A percentile compares a stretch with the other conserved stretches of the same genome.
phyloP scores from a whole-genome alignment of 1,284 basidiomycete genomes.

The Ganoderma boninense region DNA sequence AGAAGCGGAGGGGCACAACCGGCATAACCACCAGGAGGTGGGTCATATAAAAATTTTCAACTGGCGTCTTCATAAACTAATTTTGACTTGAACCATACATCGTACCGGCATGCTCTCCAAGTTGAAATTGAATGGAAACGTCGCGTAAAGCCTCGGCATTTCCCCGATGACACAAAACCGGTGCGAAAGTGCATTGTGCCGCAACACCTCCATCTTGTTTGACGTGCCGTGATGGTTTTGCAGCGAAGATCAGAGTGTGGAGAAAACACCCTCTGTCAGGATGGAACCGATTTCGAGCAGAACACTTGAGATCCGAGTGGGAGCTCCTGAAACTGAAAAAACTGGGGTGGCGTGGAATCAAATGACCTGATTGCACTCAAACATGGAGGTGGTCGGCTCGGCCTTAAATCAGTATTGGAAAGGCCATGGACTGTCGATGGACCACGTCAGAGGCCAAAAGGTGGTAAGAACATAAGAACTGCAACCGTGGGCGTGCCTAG shows the following conservation, averaged over 20 bases:
- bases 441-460: too few relatives aligned
- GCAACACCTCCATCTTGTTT: background rate
- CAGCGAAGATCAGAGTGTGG: background rate
- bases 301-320: background rate
- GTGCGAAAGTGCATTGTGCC: background rate
- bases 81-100: background rate
- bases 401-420: too few relatives aligned
- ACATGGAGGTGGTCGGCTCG: too few relatives aligned
- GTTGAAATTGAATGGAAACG: background rate
- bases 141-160: background rate
- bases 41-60: background rate
- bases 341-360: background rate
- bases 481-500: too few relatives aligned
- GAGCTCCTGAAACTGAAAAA: background rate
- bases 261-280: background rate
- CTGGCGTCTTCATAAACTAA: background rate
- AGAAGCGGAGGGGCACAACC: too few relatives aligned
- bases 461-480: too few relatives aligned
- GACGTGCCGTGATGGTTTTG: background rate
- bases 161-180: background rate
- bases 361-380: too few relatives aligned
- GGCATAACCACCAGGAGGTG: background rate
- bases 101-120: background rate
- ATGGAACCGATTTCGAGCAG: background rate
- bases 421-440: too few relatives aligned